Evolutionary conservation across 495 filamentous ascomycete genomes (phyloP).

Genomic region (Aspergillus nanangensis): DNA sequence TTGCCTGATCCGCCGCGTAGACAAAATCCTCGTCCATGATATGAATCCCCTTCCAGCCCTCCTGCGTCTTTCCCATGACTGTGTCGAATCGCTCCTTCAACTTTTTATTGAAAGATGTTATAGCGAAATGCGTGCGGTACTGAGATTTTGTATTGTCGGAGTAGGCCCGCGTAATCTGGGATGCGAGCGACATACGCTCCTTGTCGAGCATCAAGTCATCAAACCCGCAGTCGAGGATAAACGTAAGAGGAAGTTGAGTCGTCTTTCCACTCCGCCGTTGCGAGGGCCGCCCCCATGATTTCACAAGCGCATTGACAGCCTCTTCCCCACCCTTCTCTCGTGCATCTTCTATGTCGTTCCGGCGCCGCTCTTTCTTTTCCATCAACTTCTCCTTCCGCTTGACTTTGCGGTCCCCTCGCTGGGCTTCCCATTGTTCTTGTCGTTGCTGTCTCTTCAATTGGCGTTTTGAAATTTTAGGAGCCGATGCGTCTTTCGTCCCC

Average conservation of each 20-base stretch:
- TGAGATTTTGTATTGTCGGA: conserved; percentile 70
- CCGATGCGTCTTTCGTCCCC: conserved; percentile 10
- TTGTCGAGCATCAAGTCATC: conserved; percentile 81
- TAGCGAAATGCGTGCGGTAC: conserved; percentile 62
- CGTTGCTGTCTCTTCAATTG: conserved; percentile 69
- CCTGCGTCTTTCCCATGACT: conserved; percentile 59
- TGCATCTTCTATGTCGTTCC: conserved; percentile 31
- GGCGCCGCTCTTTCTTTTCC: conserved; percentile 58
- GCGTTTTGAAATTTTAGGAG: conserved; percentile 65
- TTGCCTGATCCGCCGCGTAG: conserved; percentile 54
- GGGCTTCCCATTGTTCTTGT: conserved; percentile 62
- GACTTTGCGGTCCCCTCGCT: conserved; percentile 61
- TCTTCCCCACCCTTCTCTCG: conserved; percentile 24
- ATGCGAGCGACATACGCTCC: conserved; percentile 74
- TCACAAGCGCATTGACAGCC: conserved; percentile 29
- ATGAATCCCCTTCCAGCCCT: conserved; percentile 71
- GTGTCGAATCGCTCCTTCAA: conserved; percentile 78
- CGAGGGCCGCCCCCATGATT: conserved; percentile 24
- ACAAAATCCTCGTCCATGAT: conserved; percentile 69
- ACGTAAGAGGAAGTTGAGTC: conserved; percentile 61
- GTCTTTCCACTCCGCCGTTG: conserved; percentile 29
- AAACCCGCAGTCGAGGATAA: conserved; percentile 90
- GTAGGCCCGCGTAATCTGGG: conserved; percentile 83
- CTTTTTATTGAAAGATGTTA: conserved; percentile 72
- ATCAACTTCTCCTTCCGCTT: conserved; percentile 68